A percentile compares a stretch with the other conserved stretches of the same genome.
These are phyloP conservation scores for Cytospora schulzeri DNA, from an alignment of 2,329 filamentous ascomycete species.

Conservation along the genomic window DNA sequence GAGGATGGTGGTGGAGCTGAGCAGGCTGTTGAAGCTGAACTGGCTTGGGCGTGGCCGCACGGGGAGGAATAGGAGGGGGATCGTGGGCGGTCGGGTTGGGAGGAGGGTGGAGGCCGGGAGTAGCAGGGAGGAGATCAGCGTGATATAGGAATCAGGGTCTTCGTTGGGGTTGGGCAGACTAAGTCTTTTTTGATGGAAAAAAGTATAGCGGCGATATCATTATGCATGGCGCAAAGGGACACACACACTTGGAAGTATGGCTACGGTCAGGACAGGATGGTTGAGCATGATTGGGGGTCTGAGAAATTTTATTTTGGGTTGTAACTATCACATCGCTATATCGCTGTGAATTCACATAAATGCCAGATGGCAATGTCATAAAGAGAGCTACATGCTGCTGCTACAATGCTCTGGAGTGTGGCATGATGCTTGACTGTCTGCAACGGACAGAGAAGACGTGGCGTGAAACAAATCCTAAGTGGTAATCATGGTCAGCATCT, in stretches of 20 bases:
- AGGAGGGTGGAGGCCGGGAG: slow-evolving; percentile 36
- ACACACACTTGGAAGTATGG: slow-evolving; percentile 9
- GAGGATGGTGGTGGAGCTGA: slow-evolving; percentile 78
- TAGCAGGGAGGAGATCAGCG: slow-evolving; percentile 47
- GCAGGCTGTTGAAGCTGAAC: slow-evolving; percentile 89
- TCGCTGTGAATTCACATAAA: not conserved
- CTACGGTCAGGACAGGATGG: slow-evolving; percentile 4
- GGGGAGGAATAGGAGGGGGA: slow-evolving; percentile 84
- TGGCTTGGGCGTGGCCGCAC: slow-evolving; percentile 92
- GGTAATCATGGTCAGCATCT: slow-evolving; percentile 16
- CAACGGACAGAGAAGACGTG: not conserved
- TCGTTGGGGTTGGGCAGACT: not conserved
- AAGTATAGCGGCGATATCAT: slow-evolving; percentile 11
- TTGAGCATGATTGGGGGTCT: not conserved
- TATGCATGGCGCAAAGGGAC: slow-evolving; percentile 32
- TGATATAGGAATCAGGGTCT: slow-evolving; percentile 30
- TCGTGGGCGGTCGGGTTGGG: slow-evolving; percentile 70
- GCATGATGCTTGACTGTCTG: not conserved
- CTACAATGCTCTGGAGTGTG: not conserved
- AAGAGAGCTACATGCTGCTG: not conserved
- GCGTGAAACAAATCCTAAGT: not conserved
- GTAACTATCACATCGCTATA: not conserved
- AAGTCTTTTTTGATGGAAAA: slow-evolving; percentile 4
- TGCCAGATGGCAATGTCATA: not conserved
- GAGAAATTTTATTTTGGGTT: not conserved